These are phyloP conservation scores for Talinum fruticosum DNA, from an alignment of 148 eudicot genomes.

Conservation along the genomic window DNA sequence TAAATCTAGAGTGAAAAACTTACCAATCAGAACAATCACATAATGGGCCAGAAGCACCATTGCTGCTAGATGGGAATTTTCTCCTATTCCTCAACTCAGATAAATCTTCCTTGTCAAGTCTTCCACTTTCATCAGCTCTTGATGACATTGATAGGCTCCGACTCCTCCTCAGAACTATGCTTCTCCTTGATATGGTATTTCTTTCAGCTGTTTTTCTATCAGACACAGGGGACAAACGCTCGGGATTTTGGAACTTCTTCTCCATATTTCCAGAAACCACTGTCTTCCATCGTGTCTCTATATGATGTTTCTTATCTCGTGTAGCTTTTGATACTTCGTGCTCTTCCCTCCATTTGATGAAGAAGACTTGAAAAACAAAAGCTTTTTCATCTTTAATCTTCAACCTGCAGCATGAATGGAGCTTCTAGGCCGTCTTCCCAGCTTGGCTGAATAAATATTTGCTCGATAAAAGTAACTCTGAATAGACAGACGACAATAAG, in stretches of 20 bases:
- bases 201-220: slow-evolving; percentile 27
- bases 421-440: background rate
- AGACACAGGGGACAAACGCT: slow-evolving; percentile 12
- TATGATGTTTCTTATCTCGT: slow-evolving; percentile 21
- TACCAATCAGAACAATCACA: slow-evolving; percentile 29
- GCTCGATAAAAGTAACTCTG: background rate
- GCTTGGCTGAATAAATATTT: slow-evolving; percentile 3
- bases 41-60: background rate
- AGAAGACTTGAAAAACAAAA: slow-evolving; percentile 27
- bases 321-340: slow-evolving; percentile 13
- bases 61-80: slow-evolving; percentile 21
- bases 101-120: slow-evolving; percentile 15
- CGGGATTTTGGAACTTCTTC: slow-evolving; percentile 12
- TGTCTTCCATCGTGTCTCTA: slow-evolving; percentile 15
- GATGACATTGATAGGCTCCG: slow-evolving; percentile 25
- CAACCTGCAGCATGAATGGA: slow-evolving; percentile 5
- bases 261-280: slow-evolving; percentile 14
- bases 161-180: slow-evolving; percentile 22
- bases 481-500: background rate
- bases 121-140: slow-evolving; percentile 10
- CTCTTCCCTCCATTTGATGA: slow-evolving; percentile 24
- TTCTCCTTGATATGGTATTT: slow-evolving; percentile 18
- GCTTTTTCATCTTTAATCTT: slow-evolving; percentile 31
- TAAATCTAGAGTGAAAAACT: background rate
- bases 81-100: slow-evolving; percentile 14